Percentiles rank a stretch among this genome's conserved stretches.
Conservation (phyloP, 148 eudicot species). For the Polygonum aviculare region DNA sequence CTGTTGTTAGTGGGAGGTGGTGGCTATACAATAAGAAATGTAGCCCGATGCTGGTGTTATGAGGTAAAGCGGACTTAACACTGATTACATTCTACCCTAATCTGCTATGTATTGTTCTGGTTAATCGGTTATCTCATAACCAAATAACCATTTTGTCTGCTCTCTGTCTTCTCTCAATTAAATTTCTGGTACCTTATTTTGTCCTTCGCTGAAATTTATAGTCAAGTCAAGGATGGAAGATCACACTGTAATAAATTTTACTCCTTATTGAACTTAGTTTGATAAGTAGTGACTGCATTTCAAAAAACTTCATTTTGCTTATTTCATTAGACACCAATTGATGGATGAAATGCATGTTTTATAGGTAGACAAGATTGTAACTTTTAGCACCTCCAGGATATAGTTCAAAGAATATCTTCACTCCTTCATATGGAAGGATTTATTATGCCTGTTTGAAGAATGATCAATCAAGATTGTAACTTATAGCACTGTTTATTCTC, state of each 20-base stretch:
- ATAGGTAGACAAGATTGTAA: neutral
- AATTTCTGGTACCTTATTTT: neutral
- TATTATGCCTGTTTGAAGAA: neutral
- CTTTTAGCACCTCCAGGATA: neutral
- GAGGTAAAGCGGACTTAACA: conserved; percentile 1
- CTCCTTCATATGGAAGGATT: neutral
- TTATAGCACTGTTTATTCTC: neutral
- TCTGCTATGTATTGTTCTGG: neutral
- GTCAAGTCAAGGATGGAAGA: neutral
- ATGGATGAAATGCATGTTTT: neutral
- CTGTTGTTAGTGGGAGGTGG: conserved; percentile 6
- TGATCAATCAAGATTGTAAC: neutral
- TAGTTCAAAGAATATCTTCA: neutral
- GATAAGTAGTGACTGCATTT: neutral
- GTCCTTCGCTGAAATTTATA: neutral
- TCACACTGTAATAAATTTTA: neutral
- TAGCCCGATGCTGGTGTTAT: conserved; percentile 15
- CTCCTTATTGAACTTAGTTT: neutral
- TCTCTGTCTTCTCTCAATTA: neutral
- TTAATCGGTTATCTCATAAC: neutral
- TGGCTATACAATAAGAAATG: conserved; percentile 15
- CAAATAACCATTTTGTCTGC: neutral
- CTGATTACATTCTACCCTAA: neutral
- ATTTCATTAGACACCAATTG: neutral
- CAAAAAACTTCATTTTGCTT: neutral